Base-by-base conservation (phyloP, 2,329 filamentous ascomycete species). In the Clonostachys rosea region DNA sequence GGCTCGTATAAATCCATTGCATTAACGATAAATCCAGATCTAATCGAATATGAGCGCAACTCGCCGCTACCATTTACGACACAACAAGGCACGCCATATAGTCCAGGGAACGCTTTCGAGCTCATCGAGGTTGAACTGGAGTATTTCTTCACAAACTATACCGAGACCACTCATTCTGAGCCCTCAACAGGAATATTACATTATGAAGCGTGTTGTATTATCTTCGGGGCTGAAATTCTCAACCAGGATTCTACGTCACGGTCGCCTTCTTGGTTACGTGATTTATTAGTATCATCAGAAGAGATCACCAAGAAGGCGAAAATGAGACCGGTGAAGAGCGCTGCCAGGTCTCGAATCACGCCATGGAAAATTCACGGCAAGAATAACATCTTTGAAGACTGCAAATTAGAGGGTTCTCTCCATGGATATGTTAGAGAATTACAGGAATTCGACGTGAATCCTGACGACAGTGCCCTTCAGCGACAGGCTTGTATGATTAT, bases 121-220 rank as follows among this genome's bases (percentile, higher is more conserved):
- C 46, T 65, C 0, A 52, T 70, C 2, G 68, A 69, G 37, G 46
- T 67, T 2, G 64, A 65, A 16, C 44, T 70, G 0, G 53, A 62
- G 6, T 58, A 61, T 9, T 62, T 54, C 30, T 51, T 59, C 41
- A 54, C 24, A 30, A 30, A 30, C 9, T 30, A 30, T 30, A 30
- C 24, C 9, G 24, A 30, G 24, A 30, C 24, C 24, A 30, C 24
- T 10, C 24, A 30, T 30, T 30, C 2, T 30, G 24, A 30, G 24
- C 24, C 24, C 24, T 30, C 24, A 30, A 45, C 56, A 0, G 47
- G 56, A 0, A 51, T 46, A 3, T 46, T 63, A 0, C 56, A 59
- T 3, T 47, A 54, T 0, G 59, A 61, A 33, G 55, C 55, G 2
- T 61, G 59, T n/a, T 55, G 52, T 5, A 53, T 63, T 7, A 56